Evolutionary conservation across 768 basidiomycete genomes (phyloP).

Genomic region (Amanita inopinata): DNA sequence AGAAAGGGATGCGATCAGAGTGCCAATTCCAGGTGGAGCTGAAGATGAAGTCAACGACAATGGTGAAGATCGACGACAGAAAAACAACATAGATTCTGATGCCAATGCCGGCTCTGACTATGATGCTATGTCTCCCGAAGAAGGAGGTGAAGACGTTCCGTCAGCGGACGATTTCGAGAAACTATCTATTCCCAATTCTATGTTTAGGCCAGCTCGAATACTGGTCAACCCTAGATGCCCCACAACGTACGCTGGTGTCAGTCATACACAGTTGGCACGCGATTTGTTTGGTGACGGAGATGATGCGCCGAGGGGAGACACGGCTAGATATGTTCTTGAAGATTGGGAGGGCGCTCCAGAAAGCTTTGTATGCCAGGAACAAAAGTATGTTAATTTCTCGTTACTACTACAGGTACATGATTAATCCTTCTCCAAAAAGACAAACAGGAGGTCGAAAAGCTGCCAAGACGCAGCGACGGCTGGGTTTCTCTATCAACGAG

Average conservation of each 20-base stretch:
- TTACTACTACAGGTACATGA: slow-evolving; percentile 4
- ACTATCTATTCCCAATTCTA: slow-evolving; percentile 75
- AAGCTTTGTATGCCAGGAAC: slow-evolving; percentile 97
- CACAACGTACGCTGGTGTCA: slow-evolving; percentile 96
- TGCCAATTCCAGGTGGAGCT: slow-evolving; percentile 20
- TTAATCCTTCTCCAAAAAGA: slow-evolving; percentile 24
- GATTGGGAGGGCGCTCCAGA: slow-evolving; percentile 98
- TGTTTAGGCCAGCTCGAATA: slow-evolving; percentile 83
- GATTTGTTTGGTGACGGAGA: slow-evolving; percentile 87
- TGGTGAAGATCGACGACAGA: slow-evolving; percentile 18
- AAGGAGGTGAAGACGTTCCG: slow-evolving; percentile 35
- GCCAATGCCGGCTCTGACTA: slow-evolving; percentile 83
- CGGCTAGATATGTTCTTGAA: slow-evolving; percentile 75
- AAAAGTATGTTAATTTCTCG: slow-evolving; percentile 40
- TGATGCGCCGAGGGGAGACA: slow-evolving; percentile 37
- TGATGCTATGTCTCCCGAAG: slow-evolving; percentile 72
- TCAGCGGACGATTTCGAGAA: slow-evolving; percentile 26
- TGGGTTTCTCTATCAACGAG: slow-evolving; percentile 77
- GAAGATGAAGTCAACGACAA: slow-evolving; percentile 27
- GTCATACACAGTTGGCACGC: slow-evolving; percentile 89
- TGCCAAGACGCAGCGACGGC: slow-evolving; percentile 76
- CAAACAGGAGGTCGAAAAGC: slow-evolving; percentile 87
- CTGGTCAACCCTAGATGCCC: slow-evolving; percentile 94
- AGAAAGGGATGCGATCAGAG: slow-evolving; percentile 23
- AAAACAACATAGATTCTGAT: slow-evolving; percentile 44